Conservation (phyloP, 1,284 basidiomycete genomes). For the Puccinia triticina region DNA sequence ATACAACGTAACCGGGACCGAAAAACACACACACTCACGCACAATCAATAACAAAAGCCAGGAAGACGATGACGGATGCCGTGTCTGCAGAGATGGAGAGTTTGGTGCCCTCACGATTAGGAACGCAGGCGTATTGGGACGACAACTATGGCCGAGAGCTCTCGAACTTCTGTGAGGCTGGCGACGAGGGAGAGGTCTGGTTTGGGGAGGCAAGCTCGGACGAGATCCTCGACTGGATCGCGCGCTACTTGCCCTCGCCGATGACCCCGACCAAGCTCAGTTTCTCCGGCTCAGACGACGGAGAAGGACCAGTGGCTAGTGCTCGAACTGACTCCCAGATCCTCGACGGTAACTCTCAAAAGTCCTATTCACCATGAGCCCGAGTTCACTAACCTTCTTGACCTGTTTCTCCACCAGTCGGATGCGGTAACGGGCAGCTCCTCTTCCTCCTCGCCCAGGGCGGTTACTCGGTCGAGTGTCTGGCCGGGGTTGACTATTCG, state of each 20-base stretch:
- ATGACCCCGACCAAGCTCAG: constrained; percentile 16
- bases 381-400: too few species aligned
- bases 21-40: too few species aligned
- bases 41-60: too few species aligned
- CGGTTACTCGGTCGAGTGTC: constrained; percentile 25
- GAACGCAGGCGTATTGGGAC: constrained; percentile 40
- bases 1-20: too few species aligned
- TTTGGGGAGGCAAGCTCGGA: constrained; percentile 41
- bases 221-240: constrained; percentile 46
- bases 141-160: constrained; percentile 25
- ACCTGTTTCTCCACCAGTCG: not conserved
- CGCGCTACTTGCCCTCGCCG: constrained; percentile 17
- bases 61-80: too few species aligned
- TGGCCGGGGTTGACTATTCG: constrained; percentile 39
- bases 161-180: constrained; percentile 20
- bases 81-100: too few species aligned
- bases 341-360: not conserved
- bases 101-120: constrained; percentile 17
- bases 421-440: constrained; percentile 47
- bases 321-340: not conserved
- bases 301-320: not conserved
- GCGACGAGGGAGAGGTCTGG: constrained; percentile 48
- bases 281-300: not conserved
- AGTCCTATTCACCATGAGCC: too few species aligned
- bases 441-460: constrained; percentile 43